Base-by-base conservation (phyloP, 495 filamentous ascomycete species). In the Tricharina praecox region DNA sequence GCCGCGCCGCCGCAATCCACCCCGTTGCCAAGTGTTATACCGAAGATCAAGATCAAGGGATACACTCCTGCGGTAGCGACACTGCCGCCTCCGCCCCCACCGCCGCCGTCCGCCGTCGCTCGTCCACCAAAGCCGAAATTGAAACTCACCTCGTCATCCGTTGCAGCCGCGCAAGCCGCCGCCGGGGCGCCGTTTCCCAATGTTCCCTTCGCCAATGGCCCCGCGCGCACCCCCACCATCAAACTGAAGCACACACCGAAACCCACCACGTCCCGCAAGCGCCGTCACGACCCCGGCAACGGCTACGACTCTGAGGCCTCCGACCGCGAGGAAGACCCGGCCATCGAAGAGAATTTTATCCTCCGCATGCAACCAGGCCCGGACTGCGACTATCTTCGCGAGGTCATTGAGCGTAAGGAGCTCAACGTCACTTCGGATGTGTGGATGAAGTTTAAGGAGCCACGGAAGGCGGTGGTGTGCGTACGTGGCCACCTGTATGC, bases 281-380 rank as follows among this genome's bases (percentile, higher is more conserved):
- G 57, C 13, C 58, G 53, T 19, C 53, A 53, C 16, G 58, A 60
- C 13, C 67, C 64, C 2, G 90, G 87, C 13, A 83, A 90, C 18
- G 92, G 86, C 5, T 97, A 96, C 63, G 90, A 97, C 61, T 93
- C 85, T n/a, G 90, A 96, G 63, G 83, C 86, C 1, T 86, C 83
- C 16, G 90, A 96, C 56, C 75, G 77, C 4, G 90, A 97, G 62
- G 57, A 68, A 2, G 90, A 97, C 56, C 90, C 90, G 0, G 66
- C 77, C 0, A 84, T 90, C 50, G 86, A 95, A 61, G 77, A 85
- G 52, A 76, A 88, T 50, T 82, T 95, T 43, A 74, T 97, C 7
- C 63, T 96, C 24, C 83, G 90, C 47, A 93, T 95, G 81, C 55
- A 74, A 37, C 84, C 84, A 0, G 86, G 85, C 1, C 71, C 76